Percentiles rank a stretch among this genome's conserved stretches.
These are phyloP conservation scores for Eucalyptus lansdowneana DNA, from an alignment of 345 rosid species.

Conservation along the genomic window DNA sequence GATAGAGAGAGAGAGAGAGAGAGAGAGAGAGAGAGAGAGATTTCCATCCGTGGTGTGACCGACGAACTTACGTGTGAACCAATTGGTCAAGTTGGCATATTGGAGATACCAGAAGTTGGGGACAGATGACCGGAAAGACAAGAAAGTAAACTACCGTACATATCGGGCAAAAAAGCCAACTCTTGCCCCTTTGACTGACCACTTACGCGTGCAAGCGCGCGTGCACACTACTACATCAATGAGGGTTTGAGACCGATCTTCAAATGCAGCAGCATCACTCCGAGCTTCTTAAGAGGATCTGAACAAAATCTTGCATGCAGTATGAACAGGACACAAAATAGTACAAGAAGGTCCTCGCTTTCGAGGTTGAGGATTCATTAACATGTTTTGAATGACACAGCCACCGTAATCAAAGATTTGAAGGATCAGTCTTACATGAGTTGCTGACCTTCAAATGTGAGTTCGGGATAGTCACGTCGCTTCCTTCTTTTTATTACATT, in stretches of 20 bases:
- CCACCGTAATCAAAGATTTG: neutral
- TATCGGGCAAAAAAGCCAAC: neutral
- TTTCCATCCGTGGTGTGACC: neutral
- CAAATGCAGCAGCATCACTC: neutral
- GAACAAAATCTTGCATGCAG: neutral
- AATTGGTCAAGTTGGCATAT: neutral
- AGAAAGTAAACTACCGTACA: neutral
- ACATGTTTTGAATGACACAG: neutral
- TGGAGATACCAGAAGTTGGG: neutral
- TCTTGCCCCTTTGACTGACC: neutral
- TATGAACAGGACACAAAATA: neutral
- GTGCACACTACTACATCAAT: too few relatives aligned
- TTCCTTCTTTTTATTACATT: neutral
- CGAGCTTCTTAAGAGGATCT: neutral
- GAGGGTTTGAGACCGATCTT: neutral
- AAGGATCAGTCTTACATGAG: neutral
- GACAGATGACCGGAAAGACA: neutral
- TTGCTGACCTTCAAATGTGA: neutral
- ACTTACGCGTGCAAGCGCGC: neutral
- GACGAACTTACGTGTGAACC: neutral
- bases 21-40: neutral
- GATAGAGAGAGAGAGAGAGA: neutral
- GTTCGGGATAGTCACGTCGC: neutral
- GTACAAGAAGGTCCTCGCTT: neutral
- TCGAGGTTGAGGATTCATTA: neutral